Base-by-base conservation (phyloP, 805 yeast species). In the Yarrowia bubula region DNA sequence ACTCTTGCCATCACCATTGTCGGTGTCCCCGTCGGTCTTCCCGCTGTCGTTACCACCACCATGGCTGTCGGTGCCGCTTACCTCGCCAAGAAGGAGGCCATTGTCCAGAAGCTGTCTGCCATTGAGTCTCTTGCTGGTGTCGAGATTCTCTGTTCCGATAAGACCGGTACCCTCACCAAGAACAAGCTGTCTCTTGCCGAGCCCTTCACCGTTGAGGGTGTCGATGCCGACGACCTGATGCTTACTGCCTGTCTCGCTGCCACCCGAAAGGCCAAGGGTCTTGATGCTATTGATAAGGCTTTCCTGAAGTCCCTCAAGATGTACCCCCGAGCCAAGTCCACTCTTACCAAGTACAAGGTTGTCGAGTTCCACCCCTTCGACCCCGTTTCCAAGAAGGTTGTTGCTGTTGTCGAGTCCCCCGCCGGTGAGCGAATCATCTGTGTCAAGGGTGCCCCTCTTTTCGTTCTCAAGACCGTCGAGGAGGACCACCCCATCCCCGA, bases 1-100 rank as follows among this genome's bases (percentile, higher is more conserved):
- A 88, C 96, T 74, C 83, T 92, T 77, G 97, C 96, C 73, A 91
- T 92, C 79, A 92, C 97, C 83, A 90, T 92, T 81, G 88, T 92
- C 74, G 97, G 97, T 88, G 97, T 92, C 73, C 97, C 97, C 79
- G 97, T 92, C 72, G 97, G 97, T 89, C 86, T 92, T 78, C 97
- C 97, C 79, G 97, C 96, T 78, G 97, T 92, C 76, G 97, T 91
- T 72, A 92, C 97, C 84, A 92, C 97, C 75, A 92, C 97, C 79
- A 91, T 92, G 97, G 98, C 98, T 80, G 98, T 92, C 81, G 98
- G 98, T 87, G 98, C 97, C 79, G 97, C 97, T 77, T 90, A 92
- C 88, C 84, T 92, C 77, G 97, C 97, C 75, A 90, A 91, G 86
- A 92, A 91, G 82, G 90, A 90, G 82, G 97, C 97, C 73, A 92